phyloP scores from a whole-genome alignment of 139 green algal species.

The Monoraphidium neglectum region DNA sequence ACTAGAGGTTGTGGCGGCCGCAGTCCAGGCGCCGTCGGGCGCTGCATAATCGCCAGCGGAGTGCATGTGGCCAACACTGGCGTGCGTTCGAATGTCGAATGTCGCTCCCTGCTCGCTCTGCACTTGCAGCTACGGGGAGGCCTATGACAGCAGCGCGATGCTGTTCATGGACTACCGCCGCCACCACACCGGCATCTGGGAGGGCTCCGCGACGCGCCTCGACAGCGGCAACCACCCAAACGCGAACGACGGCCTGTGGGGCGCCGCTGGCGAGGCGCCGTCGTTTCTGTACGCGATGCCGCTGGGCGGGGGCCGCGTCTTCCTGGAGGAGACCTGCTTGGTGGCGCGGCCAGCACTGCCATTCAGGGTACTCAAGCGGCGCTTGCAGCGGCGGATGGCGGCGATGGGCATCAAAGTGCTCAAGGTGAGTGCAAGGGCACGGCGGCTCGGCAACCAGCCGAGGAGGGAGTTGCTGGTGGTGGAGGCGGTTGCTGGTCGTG shows the following conservation, averaged over 20 bases:
- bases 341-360: conserved; percentile 79
- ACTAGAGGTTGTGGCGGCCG: too few species aligned
- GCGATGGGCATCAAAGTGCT: conserved; percentile 74
- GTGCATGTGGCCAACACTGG: too few species aligned
- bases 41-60: too few species aligned
- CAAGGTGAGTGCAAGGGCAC: conserved; percentile 36
- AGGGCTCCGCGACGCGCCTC: conserved; percentile 30
- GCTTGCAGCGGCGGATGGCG: conserved; percentile 64
- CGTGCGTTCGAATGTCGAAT: too few species aligned
- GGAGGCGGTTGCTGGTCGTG: too few species aligned
- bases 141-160: conserved; percentile 67
- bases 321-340: conserved; percentile 88
- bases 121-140: conserved; percentile 59
- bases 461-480: too few species aligned
- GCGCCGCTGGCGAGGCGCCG: conserved; percentile 62
- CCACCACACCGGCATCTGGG: conserved; percentile 80
- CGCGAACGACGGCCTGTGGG: conserved; percentile 72
- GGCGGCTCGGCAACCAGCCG: too few species aligned
- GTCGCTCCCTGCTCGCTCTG: too few species aligned
- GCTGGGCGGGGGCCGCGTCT: conserved; percentile 58
- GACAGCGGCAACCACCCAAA: conserved; percentile 60
- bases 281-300: conserved; percentile 89
- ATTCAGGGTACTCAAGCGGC: conserved; percentile 77
- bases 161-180: conserved; percentile 91
- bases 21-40: too few species aligned